Conservation (phyloP, 306 rosid species). For the Fragaria ananassa region DNA sequence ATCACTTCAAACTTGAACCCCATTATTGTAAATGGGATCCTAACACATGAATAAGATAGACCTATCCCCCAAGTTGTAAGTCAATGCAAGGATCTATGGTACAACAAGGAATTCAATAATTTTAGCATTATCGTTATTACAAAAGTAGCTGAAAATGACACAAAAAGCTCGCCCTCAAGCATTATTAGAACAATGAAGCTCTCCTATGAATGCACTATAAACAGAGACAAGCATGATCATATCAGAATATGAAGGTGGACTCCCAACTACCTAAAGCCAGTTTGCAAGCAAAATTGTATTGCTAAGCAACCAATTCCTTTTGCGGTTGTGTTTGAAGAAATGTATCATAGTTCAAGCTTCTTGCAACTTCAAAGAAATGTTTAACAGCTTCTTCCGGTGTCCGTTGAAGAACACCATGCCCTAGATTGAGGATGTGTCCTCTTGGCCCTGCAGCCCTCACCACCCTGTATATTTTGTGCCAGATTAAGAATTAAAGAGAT, state of each 20-base stretch:
- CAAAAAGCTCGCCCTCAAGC: slow-evolving; percentile 29
- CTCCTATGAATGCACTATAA: slow-evolving; percentile 18
- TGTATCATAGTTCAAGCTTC: slow-evolving; percentile 70
- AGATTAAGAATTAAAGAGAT: background rate
- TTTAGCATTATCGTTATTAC: slow-evolving; percentile 18
- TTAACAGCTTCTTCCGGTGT: slow-evolving; percentile 96
- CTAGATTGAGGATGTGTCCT: slow-evolving; percentile 91
- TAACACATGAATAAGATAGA: background rate
- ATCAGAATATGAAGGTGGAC: slow-evolving; percentile 19
- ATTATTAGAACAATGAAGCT: slow-evolving; percentile 31
- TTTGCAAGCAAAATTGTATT: slow-evolving; percentile 8
- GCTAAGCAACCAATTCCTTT: slow-evolving; percentile 54
- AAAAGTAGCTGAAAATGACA: slow-evolving; percentile 26
- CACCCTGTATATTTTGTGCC: slow-evolving; percentile 55
- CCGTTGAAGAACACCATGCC: slow-evolving; percentile 92
- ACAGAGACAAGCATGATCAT: slow-evolving; percentile 25
- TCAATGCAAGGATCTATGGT: background rate
- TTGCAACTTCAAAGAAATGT: slow-evolving; percentile 92
- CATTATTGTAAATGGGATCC: background rate
- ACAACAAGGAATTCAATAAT: background rate
- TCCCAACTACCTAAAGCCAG: slow-evolving; percentile 18
- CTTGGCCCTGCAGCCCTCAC: slow-evolving; percentile 86
- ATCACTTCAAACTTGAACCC: background rate
- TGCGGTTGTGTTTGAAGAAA: slow-evolving; percentile 39
- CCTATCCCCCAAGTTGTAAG: background rate